Conservation (phyloP, 2,329 filamentous ascomycete species). For the Juglanconis juglandina region DNA sequence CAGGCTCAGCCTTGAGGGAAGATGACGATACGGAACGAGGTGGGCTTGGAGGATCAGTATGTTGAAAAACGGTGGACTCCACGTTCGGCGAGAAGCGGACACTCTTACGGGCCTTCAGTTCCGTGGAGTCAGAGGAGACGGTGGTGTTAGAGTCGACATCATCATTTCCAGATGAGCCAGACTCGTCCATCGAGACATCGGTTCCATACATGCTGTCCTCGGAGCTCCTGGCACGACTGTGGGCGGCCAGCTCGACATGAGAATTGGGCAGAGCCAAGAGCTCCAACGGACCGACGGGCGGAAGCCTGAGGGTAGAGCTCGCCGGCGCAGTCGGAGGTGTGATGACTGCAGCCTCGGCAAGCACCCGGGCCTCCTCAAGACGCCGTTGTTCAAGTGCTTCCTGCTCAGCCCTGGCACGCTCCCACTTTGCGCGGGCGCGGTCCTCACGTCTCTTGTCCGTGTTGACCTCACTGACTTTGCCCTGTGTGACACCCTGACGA, state of each 20-base stretch:
- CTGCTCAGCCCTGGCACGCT: slow-evolving; percentile 82
- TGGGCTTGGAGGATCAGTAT: slow-evolving; percentile 50
- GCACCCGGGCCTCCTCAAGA: slow-evolving; percentile 40
- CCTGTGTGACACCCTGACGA: slow-evolving; percentile 60
- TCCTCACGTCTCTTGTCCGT: slow-evolving; percentile 76
- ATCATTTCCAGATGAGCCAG: slow-evolving; percentile 17
- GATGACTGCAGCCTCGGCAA: slow-evolving; percentile 15
- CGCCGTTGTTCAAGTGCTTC: slow-evolving; percentile 74
- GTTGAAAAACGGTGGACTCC: slow-evolving; percentile 59
- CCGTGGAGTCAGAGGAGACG: slow-evolving; percentile 15
- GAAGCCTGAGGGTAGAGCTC: neutral
- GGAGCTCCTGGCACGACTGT: neutral
- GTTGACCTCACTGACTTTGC: slow-evolving; percentile 74
- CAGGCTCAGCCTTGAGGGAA: neutral
- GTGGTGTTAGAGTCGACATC: slow-evolving; percentile 15
- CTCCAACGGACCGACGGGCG: slow-evolving; percentile 43
- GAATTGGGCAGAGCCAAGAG: slow-evolving; percentile 58
- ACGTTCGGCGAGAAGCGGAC: slow-evolving; percentile 69
- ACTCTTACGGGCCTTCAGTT: slow-evolving; percentile 52
- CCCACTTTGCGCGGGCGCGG: slow-evolving; percentile 80
- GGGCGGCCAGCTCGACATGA: slow-evolving; percentile 27
- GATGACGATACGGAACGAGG: slow-evolving; percentile 19
- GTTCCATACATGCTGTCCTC: slow-evolving; percentile 8
- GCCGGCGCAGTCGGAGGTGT: neutral
- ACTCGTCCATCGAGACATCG: slow-evolving; percentile 12